Evolutionary conservation across 2,329 filamentous ascomycete species (phyloP).

Genomic region (Fusarium irregulare): DNA sequence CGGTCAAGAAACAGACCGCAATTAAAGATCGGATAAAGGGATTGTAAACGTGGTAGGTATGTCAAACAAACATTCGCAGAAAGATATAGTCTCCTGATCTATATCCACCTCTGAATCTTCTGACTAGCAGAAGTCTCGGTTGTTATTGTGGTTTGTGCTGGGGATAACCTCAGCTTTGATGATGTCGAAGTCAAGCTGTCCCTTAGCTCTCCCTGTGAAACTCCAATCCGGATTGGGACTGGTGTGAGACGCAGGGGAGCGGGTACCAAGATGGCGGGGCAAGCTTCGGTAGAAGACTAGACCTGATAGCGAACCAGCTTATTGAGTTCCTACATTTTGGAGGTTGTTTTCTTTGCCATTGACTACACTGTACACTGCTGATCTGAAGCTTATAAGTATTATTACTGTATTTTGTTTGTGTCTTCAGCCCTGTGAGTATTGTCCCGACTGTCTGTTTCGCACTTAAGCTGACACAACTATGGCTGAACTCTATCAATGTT

Average conservation of each 20-base stretch:
- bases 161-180: slow-evolving; percentile 40
- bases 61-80: slow-evolving; percentile 11
- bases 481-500: neutral
- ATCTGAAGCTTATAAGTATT: neutral
- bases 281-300: slow-evolving; percentile 39
- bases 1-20: slow-evolving; percentile 30
- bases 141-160: slow-evolving; percentile 28
- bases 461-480: neutral
- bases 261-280: slow-evolving; percentile 41
- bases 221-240: slow-evolving; percentile 44
- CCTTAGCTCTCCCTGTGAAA: slow-evolving; percentile 32
- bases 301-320: slow-evolving; percentile 34
- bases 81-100: slow-evolving; percentile 18
- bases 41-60: neutral
- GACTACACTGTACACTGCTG: slow-evolving; percentile 31
- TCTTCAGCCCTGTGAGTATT: slow-evolving; percentile 8
- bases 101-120: slow-evolving; percentile 2
- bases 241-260: slow-evolving; percentile 40
- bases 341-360: slow-evolving; percentile 22
- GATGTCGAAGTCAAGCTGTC: slow-evolving; percentile 49
- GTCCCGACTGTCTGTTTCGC: neutral
- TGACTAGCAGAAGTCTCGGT: slow-evolving; percentile 12
- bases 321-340: slow-evolving; percentile 20
- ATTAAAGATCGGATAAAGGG: slow-evolving; percentile 9
- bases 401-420: neutral